phyloP scores from a whole-genome alignment of 2,329 filamentous ascomycete genomes.

The Ustulina deusta region DNA sequence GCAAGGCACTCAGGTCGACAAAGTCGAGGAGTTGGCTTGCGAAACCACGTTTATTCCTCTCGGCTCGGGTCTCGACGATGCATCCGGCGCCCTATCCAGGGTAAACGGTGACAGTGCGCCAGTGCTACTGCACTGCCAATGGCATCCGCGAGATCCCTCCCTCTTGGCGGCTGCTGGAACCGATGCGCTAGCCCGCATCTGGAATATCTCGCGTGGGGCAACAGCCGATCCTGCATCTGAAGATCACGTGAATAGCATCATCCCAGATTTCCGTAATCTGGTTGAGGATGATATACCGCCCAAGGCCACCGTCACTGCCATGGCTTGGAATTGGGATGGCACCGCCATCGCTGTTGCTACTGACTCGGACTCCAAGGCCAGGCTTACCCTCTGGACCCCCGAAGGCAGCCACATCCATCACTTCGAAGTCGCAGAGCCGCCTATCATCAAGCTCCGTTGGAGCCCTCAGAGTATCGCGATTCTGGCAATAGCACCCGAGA shows the following conservation, averaged over 20 bases:
- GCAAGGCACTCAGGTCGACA: constrained; percentile 73
- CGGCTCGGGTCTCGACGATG: constrained; percentile 48
- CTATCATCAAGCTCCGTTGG: constrained; percentile 72
- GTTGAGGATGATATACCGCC: constrained; percentile 66
- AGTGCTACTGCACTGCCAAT: constrained; percentile 75
- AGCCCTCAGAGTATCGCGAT: constrained; percentile 67
- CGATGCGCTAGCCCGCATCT: constrained; percentile 77
- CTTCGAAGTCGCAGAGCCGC: constrained; percentile 70
- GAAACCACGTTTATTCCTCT: constrained; percentile 72
- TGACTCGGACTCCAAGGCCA: constrained; percentile 65
- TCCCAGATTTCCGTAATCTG: constrained; percentile 60
- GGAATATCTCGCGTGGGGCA: constrained; percentile 70
- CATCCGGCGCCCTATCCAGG: constrained; percentile 49
- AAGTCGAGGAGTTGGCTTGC: constrained; percentile 69
- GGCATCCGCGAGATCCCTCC: constrained; percentile 73
- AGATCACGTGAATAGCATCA: constrained; percentile 59
- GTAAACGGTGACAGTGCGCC: constrained; percentile 63
- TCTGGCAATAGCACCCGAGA: constrained; percentile 68
- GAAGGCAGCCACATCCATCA: constrained; percentile 65
- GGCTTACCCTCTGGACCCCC: constrained; percentile 67
- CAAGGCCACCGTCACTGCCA: constrained; percentile 66
- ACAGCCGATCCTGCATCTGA: constrained; percentile 59
- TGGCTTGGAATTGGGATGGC: constrained; percentile 72
- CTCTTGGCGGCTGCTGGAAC: constrained; percentile 76
- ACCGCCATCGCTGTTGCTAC: constrained; percentile 68